Evolutionary conservation across 805 yeast species (phyloP), one percentile per base, ranked within the genome.

Genomic region (Saccharomyces mikatae): DNA sequence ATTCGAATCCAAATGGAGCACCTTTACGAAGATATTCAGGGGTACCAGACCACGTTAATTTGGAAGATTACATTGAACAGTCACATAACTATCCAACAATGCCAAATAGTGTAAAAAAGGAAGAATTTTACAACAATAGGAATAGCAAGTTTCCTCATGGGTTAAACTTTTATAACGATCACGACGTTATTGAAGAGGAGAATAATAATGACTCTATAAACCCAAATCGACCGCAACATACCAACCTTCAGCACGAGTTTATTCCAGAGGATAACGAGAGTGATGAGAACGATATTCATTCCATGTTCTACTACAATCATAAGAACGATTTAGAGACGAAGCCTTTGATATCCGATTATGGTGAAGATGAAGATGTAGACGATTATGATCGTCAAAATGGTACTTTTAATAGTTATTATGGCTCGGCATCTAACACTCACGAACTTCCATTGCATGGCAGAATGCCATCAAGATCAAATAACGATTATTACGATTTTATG

Each of bases 21-120:
- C 86, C 83, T 49, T 81, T 89, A 5, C 75, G 91, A 62, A 72
- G 90, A 32, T 86, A 86, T 62, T 83, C 90, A 22, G 87, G 86
- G 22, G 79, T 82, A 2, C 86, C 86, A 0, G 86, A 82, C 62
- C 83, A 82, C 64, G 76, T 75, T 13, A 74, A 75, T 57, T 62
- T 71, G 30, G 79, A 74, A 53, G 78, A 74, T 54, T 72, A 71
- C 53, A 71, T 74, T 46, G 78, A 74, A 52, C 75, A 71, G 50
- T 71, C 73, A 46, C 78, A 76, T 50, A 78, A 73, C 29, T 54
- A 57, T 41, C 49, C 61, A 11, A 52, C 52, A 21, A 48, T 22
- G 11, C n/a, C 29, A 6, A 49, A 26, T 29, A 54, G 52, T 27
- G 41, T 31, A 21, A 56, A 54, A 41, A 51, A 31, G 27, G 56